phyloP scores from a whole-genome alignment of 2,329 filamentous ascomycete genomes.

The Colletotrichum camelliae region DNA sequence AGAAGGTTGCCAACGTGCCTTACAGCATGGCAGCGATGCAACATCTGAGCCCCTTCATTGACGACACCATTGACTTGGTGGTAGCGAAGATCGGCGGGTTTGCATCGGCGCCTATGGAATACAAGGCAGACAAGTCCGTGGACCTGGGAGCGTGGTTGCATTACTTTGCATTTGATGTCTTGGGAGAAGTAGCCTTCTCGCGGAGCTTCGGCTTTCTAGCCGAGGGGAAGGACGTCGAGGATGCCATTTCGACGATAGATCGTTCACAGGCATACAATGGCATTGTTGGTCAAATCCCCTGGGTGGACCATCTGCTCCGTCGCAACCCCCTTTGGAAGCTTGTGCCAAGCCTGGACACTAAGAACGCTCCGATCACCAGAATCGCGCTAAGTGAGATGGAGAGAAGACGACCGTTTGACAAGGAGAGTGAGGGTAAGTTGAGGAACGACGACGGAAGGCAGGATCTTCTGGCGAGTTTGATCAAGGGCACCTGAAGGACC shows the following conservation, averaged over 20 bases:
- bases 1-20: constrained; percentile 55
- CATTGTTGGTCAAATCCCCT: constrained; percentile 56
- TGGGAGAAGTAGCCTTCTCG: constrained; percentile 58
- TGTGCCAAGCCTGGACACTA: constrained; percentile 45
- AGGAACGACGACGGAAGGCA: constrained; percentile 48
- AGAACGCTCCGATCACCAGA: constrained; percentile 54
- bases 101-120: constrained; percentile 17
- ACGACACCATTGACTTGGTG: constrained; percentile 55
- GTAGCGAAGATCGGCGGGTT: constrained; percentile 46
- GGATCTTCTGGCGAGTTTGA: constrained; percentile 56
- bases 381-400: constrained; percentile 57
- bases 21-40: constrained; percentile 61
- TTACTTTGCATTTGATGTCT: constrained; percentile 42
- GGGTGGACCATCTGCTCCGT: constrained; percentile 51
- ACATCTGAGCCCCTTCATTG: constrained; percentile 54
- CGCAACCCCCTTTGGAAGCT: constrained; percentile 50
- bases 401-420: constrained; percentile 50
- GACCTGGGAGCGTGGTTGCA: constrained; percentile 54
- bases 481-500: constrained; percentile 57
- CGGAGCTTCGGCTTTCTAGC: constrained; percentile 58
- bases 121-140: constrained; percentile 26
- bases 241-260: constrained; percentile 47
- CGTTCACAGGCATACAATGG: constrained; percentile 58
- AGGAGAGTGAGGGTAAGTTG: constrained; percentile 46
- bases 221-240: constrained; percentile 53